Evolutionary conservation across 2,329 filamentous ascomycete species (phyloP), one percentile per base, ranked within the genome.

Genomic region (Penicillium sp.): DNA sequence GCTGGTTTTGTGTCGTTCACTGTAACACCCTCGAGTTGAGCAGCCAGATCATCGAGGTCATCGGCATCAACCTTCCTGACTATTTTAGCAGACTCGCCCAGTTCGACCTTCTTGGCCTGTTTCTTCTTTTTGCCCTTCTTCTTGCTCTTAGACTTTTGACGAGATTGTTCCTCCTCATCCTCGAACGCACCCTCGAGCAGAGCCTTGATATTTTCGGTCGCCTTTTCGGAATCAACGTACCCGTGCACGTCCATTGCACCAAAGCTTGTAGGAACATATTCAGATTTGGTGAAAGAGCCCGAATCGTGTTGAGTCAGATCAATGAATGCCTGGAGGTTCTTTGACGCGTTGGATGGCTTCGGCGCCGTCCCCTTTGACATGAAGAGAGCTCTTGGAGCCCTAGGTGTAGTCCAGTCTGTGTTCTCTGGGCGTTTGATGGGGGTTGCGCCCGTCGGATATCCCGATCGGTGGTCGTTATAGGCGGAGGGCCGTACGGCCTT

Each of bases 161-260:
- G 57, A 10, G 43, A 64, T 22, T 73, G 75, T 55, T 71, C 59
- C 35, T 80, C 79, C 54, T 82, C 81, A 38, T 82, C 80, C 43
- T 82, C 80, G 59, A 83, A 80, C 12, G 79, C 80, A 37, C 81
- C 81, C 65, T 83, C 80, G 14, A 83, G 70, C 34, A 83, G 65
- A 53, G 79, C 80, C 62, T 83, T 82, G 54, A 83, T 82, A 55
- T 82, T 80, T 59, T 83, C 81, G 52, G 79, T 81, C n/a, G 81
- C 81, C 62, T 82, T 80, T 11, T 71, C 78, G 0, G 76, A 69
- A 60, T 82, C 80, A 25, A 83, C 73, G 64, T 81, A 83, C 1
- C 79, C 80, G 66, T 81, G 80, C 11, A 83, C 79, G 65, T 88
- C 85, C 15, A 79, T 76, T 0, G 82, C 78, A 4, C 83, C 83